A percentile compares a stretch with the other conserved stretches of the same genome.
Conservation (phyloP, 2,329 filamentous ascomycete genomes). For the Penicillium frequentans region DNA sequence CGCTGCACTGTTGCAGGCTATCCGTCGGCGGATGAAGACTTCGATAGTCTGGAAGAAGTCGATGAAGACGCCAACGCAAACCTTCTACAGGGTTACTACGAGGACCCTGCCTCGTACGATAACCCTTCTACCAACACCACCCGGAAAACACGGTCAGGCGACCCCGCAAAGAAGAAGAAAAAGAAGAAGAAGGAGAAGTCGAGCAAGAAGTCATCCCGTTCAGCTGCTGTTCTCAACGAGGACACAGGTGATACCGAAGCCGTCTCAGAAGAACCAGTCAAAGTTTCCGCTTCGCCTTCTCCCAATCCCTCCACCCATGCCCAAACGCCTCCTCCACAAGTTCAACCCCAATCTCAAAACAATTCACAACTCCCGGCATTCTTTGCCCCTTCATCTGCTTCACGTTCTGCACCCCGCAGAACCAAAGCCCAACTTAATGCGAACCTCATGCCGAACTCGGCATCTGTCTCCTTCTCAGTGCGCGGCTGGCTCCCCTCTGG, state of each 20-base stretch:
- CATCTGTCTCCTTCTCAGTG: conserved; percentile 64
- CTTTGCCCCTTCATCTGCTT: conserved; percentile 18
- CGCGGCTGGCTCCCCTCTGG: conserved; percentile 66
- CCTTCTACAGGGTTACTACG: conserved; percentile 47
- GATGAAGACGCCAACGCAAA: conserved; percentile 37
- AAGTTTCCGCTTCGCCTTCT: conserved; percentile 18
- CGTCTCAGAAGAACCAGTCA: conserved; percentile 11
- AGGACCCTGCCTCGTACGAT: conserved; percentile 40
- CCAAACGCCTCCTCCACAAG: conserved; percentile 17
- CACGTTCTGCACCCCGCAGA: conserved; percentile 28
- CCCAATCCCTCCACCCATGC: conserved; percentile 22
- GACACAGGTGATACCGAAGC: conserved; percentile 17
- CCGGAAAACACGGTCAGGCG: conserved; percentile 25
- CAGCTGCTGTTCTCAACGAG: conserved; percentile 17
- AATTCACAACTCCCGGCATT: conserved; percentile 23
- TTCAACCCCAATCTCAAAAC: conserved; percentile 16
- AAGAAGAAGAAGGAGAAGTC: conserved; percentile 42
- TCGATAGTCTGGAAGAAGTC: conserved; percentile 39
- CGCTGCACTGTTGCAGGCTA: conserved; percentile 77
- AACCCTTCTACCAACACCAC: conserved; percentile 25
- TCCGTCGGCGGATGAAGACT: conserved; percentile 48
- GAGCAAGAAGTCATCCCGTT: conserved; percentile 29
- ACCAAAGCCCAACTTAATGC: conserved; percentile 64
- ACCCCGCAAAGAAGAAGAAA: conserved; percentile 32
- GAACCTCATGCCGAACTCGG: conserved; percentile 77